phyloP scores from a whole-genome alignment of 176 grass and related monocot species.

The Zea luxurians region DNA sequence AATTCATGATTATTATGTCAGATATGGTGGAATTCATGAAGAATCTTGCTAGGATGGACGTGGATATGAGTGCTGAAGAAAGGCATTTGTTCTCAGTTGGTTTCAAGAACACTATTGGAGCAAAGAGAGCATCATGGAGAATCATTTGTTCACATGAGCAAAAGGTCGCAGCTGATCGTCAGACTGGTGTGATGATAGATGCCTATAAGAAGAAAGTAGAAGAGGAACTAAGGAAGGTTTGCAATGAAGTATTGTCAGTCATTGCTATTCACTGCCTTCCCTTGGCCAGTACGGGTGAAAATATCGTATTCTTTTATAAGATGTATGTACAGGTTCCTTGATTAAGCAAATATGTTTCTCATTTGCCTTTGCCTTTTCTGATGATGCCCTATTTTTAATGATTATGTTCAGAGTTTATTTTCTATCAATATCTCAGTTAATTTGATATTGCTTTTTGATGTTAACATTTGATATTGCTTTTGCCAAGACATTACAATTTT shows the following conservation, averaged over 20 bases:
- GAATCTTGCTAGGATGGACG: constrained; percentile 80
- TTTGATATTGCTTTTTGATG: constrained; percentile 22
- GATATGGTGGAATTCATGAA: constrained; percentile 88
- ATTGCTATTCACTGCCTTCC: constrained; percentile 94
- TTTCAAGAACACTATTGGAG: constrained; percentile 78
- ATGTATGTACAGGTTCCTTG: constrained; percentile 58
- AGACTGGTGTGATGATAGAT: constrained; percentile 46
- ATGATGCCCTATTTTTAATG: constrained; percentile 8
- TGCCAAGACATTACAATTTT: background rate
- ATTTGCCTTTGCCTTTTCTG: background rate
- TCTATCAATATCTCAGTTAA: background rate
- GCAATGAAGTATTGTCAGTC: constrained; percentile 80
- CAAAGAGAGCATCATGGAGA: constrained; percentile 77
- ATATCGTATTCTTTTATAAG: constrained; percentile 85
- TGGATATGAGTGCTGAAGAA: constrained; percentile 82
- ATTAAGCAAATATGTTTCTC: background rate
- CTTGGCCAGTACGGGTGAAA: constrained; percentile 62
- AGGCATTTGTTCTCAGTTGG: constrained; percentile 72
- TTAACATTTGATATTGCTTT: constrained; percentile 14
- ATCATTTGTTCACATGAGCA: constrained; percentile 60
- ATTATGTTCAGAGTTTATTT: constrained; percentile 24
- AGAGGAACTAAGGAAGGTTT: constrained; percentile 65
- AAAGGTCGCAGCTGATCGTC: constrained; percentile 40
- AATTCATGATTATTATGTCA: constrained; percentile 35
- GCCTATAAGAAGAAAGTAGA: constrained; percentile 71